phyloP scores from a whole-genome alignment of 2,329 filamentous ascomycete genomes.

The Fusarium irregulare region DNA sequence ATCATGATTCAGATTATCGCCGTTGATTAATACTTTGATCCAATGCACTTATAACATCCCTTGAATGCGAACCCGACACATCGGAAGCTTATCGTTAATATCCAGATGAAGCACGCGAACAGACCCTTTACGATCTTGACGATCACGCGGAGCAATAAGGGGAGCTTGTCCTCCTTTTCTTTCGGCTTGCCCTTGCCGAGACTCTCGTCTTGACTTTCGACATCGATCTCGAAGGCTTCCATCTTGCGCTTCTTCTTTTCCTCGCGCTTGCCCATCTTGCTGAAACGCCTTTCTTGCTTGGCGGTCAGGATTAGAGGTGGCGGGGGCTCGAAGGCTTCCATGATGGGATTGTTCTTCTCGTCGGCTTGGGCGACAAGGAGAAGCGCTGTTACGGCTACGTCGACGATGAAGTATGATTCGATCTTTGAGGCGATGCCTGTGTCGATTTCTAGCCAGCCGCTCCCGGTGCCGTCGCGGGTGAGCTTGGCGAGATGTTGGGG shows the following conservation, averaged over 20 bases:
- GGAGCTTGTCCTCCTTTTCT: slow-evolving; percentile 61
- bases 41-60: slow-evolving; percentile 63
- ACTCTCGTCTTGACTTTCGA: slow-evolving; percentile 70
- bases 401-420: slow-evolving; percentile 70
- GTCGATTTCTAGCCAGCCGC: slow-evolving; percentile 70
- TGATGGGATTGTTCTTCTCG: slow-evolving; percentile 58
- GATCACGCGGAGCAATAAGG: slow-evolving; percentile 60
- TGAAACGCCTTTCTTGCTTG: slow-evolving; percentile 45
- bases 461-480: slow-evolving; percentile 69
- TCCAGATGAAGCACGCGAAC: slow-evolving; percentile 70
- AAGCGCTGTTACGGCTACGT: slow-evolving; percentile 70
- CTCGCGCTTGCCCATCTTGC: slow-evolving; percentile 48
- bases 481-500: slow-evolving; percentile 70
- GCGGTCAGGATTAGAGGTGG: slow-evolving; percentile 52
- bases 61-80: slow-evolving; percentile 62
- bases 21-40: slow-evolving; percentile 54
- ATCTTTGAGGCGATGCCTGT: slow-evolving; percentile 69
- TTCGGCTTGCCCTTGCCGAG: slow-evolving; percentile 52
- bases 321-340: slow-evolving; percentile 70
- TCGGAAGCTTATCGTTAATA: slow-evolving; percentile 66
- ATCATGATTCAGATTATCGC: slow-evolving; percentile 6
- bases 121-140: slow-evolving; percentile 64
- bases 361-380: slow-evolving; percentile 69
- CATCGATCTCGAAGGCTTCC: slow-evolving; percentile 69
- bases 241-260: slow-evolving; percentile 54